Percentiles rank a stretch among this genome's conserved stretches.
These are phyloP conservation scores for Aspergillus neoniger DNA, from an alignment of 2,329 filamentous ascomycete species.

Conservation along the genomic window DNA sequence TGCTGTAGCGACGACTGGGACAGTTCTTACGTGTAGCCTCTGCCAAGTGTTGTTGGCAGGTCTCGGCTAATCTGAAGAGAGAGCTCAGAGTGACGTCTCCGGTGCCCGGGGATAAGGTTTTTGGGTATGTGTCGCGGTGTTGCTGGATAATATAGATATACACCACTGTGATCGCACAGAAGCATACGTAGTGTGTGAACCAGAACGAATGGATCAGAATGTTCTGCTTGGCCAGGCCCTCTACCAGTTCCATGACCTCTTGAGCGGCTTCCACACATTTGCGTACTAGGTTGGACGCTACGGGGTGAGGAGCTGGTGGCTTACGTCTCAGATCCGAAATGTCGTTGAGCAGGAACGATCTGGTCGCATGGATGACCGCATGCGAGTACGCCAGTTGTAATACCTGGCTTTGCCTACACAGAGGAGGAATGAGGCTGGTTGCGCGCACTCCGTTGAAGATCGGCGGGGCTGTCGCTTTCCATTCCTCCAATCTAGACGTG, in stretches of 20 bases:
- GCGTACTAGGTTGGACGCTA: constrained; percentile 39
- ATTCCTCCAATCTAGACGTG: constrained; percentile 37
- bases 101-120: constrained; percentile 19
- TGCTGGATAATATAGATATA: constrained; percentile 48
- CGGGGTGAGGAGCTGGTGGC: constrained; percentile 31
- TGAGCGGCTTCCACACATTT: constrained; percentile 50
- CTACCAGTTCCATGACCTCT: constrained; percentile 40
- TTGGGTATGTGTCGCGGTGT: constrained; percentile 27
- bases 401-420: constrained; percentile 43
- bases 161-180: constrained; percentile 45
- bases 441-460: constrained; percentile 40
- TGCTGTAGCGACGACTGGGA: constrained; percentile 51
- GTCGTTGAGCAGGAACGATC: constrained; percentile 40
- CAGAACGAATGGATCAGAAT: constrained; percentile 44
- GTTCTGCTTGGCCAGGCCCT: constrained; percentile 38
- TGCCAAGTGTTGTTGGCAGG: constrained; percentile 49
- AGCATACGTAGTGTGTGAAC: constrained; percentile 48
- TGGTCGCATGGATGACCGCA: constrained; percentile 43
- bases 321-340: constrained; percentile 39
- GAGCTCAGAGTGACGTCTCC: constrained; percentile 27
- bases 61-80: constrained; percentile 47
- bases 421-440: constrained; percentile 40
- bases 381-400: constrained; percentile 42
- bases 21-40: constrained; percentile 51
- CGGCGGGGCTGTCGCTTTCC: constrained; percentile 40